Base-by-base conservation (phyloP, 768 basidiomycete species). In the Amanita brunnescens region DNA sequence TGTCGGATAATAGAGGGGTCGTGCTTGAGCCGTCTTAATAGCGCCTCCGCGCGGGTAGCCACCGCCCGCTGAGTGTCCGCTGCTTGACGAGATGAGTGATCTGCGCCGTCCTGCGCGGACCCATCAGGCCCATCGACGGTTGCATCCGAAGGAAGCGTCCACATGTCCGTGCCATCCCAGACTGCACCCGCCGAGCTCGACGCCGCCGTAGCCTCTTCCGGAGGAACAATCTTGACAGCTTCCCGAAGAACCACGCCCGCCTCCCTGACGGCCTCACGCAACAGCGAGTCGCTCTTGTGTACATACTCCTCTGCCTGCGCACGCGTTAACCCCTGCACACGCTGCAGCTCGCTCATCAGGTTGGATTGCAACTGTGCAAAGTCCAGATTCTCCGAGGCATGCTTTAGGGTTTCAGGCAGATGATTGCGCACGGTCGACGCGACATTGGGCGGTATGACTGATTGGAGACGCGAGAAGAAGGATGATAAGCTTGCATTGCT, bases 181-280 rank as follows among this genome's bases (percentile, higher is more conserved):
- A 79, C 57, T 23, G 83, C 61, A 3, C 76, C 78, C 26, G 55
- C 57, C 24, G 40, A 53, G 53, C 34, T 10, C 38, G 54, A 44
- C 12, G 61, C 20, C 6, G 58, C 63, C 0, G 61, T 7, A 7
- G 26, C 68, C 39, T 76, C 76, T 33, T 87, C 83, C 1, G 93
- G 93, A 0, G 93, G 94, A 12, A 97, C 74, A 46, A 96, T 86
- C 64, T 93, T 94, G 59, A 97, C 91, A 9, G 90, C 91, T 45
- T 97, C 93, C 47, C 77, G 81, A 8, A 94, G 70, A 13, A 85
- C 83, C 55, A 87, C 91, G 51, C 87, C 78, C 6, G 88, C 87
- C 59, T 90, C 89, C 59, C 81, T 85, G 59, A 89, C 76, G 2
- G 81, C 87, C 52, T 83, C 85, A 35, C 78, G 72, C 26, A 86